These are phyloP conservation scores for Neurospora sp. DNA, from an alignment of 495 filamentous ascomycete genomes.

Conservation along the genomic window DNA sequence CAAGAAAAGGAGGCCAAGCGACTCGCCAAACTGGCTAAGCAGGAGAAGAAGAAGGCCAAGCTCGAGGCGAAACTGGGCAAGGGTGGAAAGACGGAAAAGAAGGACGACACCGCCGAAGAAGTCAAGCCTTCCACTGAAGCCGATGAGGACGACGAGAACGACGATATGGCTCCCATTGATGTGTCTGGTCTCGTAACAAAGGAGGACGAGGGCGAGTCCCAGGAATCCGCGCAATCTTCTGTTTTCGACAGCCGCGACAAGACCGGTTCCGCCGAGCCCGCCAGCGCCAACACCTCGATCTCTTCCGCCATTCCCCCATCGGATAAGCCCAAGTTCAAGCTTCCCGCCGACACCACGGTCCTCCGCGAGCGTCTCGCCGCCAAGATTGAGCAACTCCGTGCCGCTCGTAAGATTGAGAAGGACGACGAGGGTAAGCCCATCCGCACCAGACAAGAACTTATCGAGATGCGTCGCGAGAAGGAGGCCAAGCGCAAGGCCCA, in stretches of 20 bases:
- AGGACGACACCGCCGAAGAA: constrained; percentile 3
- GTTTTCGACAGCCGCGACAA: constrained; percentile 49
- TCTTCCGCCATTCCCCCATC: constrained; percentile 57
- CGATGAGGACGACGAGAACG: constrained; percentile 10
- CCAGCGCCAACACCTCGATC: constrained; percentile 61
- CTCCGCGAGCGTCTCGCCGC: constrained; percentile 67
- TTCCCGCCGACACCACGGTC: constrained; percentile 53
- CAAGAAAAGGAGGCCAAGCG: constrained; percentile 23
- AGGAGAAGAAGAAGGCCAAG: constrained; percentile 18
- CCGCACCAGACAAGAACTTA: constrained; percentile 73
- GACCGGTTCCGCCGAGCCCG: constrained; percentile 27
- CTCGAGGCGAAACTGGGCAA: constrained; percentile 6
- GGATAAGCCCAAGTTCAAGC: constrained; percentile 43
- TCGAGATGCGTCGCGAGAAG: constrained; percentile 80
- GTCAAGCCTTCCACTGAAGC: constrained; percentile 13
- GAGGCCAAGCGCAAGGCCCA: constrained; percentile 73
- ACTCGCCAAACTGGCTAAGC: constrained; percentile 14
- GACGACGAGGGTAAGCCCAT: constrained; percentile 68
- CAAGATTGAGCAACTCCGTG: constrained; percentile 72
- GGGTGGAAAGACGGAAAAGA: neutral
- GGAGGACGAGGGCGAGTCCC: constrained; percentile 36
- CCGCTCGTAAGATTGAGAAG: constrained; percentile 64
- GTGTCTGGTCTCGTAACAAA: constrained; percentile 31
- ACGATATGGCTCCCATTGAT: constrained; percentile 33
- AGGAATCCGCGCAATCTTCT: constrained; percentile 44